Conservation (phyloP, 2,329 filamentous ascomycete genomes). For the Botrytis paeoniae region DNA sequence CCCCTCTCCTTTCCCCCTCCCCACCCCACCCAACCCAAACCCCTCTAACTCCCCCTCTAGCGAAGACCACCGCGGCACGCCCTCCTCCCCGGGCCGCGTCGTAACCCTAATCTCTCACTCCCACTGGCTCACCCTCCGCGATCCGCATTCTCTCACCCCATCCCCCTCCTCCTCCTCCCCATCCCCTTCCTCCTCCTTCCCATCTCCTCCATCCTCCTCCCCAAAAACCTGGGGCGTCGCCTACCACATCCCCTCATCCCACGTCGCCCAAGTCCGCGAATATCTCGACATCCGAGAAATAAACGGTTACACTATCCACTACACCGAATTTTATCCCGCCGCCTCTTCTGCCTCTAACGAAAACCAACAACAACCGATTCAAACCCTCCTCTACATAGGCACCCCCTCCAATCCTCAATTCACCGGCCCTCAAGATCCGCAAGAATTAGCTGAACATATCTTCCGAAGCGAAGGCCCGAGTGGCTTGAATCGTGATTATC, state of each 20-base stretch:
- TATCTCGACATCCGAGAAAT: constrained; percentile 97
- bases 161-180: neutral
- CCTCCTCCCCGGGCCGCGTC: constrained; percentile 81
- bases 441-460: constrained; percentile 77
- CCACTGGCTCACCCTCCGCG: constrained; percentile 74
- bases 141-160: constrained; percentile 43
- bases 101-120: constrained; percentile 84
- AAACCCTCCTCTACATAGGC: constrained; percentile 84
- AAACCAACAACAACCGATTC: constrained; percentile 38
- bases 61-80: constrained; percentile 92
- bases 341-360: constrained; percentile 38
- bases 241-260: constrained; percentile 72
- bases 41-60: constrained; percentile 45
- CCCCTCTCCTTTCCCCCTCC: too few relatives aligned
- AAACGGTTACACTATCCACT: constrained; percentile 94
- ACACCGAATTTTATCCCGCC: constrained; percentile 73
- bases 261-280: constrained; percentile 75
- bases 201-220: constrained; percentile 45
- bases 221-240: constrained; percentile 86
- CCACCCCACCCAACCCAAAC: constrained; percentile 5
- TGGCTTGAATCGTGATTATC: constrained; percentile 85
- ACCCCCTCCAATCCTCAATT: constrained; percentile 93
- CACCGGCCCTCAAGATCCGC: constrained; percentile 75
- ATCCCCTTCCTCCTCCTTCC: too few relatives aligned
- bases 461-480: constrained; percentile 73